A percentile compares a stretch with the other conserved stretches of the same genome.
phyloP scores from a whole-genome alignment of 2,329 filamentous ascomycete species.

The Cryphonectria carpinicola region DNA sequence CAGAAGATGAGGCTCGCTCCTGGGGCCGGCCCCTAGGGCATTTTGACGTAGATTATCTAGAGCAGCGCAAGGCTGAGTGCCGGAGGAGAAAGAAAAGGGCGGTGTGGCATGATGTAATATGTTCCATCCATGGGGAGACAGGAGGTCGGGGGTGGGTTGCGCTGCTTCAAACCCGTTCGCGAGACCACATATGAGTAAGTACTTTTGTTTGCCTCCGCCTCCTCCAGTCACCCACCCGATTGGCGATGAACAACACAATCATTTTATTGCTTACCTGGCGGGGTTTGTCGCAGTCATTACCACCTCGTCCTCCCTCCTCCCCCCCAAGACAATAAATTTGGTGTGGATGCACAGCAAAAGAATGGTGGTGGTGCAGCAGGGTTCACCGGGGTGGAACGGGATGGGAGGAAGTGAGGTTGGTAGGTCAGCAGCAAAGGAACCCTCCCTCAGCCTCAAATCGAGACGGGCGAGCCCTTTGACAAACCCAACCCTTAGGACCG shows the following conservation, averaged over 20 bases:
- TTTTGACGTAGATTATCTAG: background rate
- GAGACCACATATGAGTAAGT: background rate
- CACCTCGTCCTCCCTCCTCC: too few species aligned
- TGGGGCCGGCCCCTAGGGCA: background rate
- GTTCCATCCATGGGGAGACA: background rate
- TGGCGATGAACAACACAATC: background rate
- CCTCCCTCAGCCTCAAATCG: background rate
- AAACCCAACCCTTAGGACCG: background rate
- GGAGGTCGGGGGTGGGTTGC: too few species aligned
- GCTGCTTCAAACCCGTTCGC: background rate
- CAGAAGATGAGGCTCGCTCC: background rate
- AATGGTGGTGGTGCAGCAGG: background rate
- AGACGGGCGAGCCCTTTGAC: background rate
- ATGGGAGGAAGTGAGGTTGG: background rate
- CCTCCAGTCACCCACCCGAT: background rate
- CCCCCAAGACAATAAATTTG: background rate
- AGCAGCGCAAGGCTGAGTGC: background rate
- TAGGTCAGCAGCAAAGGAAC: background rate
- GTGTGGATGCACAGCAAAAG: background rate
- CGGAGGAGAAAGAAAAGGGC: background rate
- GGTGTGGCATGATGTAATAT: slow-evolving; percentile 3
- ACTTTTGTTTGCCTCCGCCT: background rate
- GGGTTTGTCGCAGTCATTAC: background rate
- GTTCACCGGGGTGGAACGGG: background rate
- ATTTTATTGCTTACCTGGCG: background rate